Evolutionary conservation across 345 rosid species (phyloP).

Genomic region (Lagerstroemia speciosa): DNA sequence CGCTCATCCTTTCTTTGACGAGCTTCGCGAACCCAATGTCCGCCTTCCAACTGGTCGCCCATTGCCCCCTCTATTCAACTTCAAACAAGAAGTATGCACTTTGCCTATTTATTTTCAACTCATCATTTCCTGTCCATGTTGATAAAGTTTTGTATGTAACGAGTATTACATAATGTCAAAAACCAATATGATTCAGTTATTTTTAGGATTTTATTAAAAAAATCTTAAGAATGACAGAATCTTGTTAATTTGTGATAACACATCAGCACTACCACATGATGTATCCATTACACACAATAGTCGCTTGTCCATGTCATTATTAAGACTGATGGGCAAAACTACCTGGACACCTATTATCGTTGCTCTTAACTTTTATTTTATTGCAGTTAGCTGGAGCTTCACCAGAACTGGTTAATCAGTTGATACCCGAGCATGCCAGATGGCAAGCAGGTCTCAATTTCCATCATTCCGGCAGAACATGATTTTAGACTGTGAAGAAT

Average conservation of each 20-base stretch:
- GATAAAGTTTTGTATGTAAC: too few species aligned
- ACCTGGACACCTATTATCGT: neutral
- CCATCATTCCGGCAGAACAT: constrained; percentile 24
- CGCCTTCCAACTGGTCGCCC: constrained; percentile 71
- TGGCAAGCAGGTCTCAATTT: constrained; percentile 35
- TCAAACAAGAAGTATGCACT: constrained; percentile 53
- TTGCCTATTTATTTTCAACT: neutral
- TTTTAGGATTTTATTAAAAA: too few species aligned
- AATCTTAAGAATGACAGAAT: too few species aligned
- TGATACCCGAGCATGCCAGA: constrained; percentile 65
- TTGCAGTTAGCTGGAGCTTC: constrained; percentile 57
- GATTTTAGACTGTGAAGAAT: constrained; percentile 8
- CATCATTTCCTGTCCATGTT: neutral
- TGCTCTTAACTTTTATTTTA: neutral
- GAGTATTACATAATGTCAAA: too few species aligned
- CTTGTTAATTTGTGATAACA: too few species aligned
- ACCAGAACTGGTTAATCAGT: constrained; percentile 57
- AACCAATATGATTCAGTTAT: too few species aligned
- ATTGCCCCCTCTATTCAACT: constrained; percentile 71
- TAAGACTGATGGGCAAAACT: neutral
- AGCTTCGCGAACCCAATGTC: constrained; percentile 64
- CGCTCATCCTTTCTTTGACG: constrained; percentile 73
- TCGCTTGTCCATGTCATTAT: neutral
- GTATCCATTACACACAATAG: too few species aligned
- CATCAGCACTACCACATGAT: too few species aligned